Conservation (phyloP, 768 basidiomycete species). For the Pisolithus sp. region DNA sequence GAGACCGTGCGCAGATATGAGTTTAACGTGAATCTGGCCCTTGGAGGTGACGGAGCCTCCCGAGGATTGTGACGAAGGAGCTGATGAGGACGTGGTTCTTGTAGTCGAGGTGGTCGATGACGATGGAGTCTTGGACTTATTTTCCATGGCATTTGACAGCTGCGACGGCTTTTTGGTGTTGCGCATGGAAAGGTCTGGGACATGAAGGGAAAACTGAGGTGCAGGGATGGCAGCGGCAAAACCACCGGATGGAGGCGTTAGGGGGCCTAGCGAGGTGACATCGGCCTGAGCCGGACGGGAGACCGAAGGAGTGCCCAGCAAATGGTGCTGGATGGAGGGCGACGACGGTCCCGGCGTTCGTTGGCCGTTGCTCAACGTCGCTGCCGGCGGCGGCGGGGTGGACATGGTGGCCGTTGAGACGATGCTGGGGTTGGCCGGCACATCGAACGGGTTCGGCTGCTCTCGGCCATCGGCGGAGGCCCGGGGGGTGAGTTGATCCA, state of each 20-base stretch:
- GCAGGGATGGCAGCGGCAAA: conserved; percentile 50
- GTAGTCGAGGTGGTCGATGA: conserved; percentile 34
- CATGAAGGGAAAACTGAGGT: conserved; percentile 72
- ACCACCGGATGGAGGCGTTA: conserved; percentile 41
- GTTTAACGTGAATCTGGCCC: conserved; percentile 91
- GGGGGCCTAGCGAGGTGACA: conserved; percentile 39
- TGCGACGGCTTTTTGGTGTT: conserved; percentile 39
- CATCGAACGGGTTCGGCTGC: conserved; percentile 60
- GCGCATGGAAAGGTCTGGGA: conserved; percentile 79
- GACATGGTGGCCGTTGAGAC: conserved; percentile 9
- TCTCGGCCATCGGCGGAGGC: conserved; percentile 37
- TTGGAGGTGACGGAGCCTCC: conserved; percentile 34
- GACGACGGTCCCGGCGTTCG: conserved; percentile 9
- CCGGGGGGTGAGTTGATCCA: conserved; percentile 59
- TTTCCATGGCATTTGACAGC: conserved; percentile 28
- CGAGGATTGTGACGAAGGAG: conserved; percentile 21
- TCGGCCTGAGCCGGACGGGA: conserved; percentile 23
- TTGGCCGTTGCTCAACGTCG: conserved; percentile 2
- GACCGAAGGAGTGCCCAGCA: conserved; percentile 19
- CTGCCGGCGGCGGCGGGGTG: conserved; percentile 8
- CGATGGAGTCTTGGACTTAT: conserved; percentile 34
- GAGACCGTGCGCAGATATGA: conserved; percentile 85
- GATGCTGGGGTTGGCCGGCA: conserved; percentile 23
- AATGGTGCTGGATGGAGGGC: conserved; percentile 26
- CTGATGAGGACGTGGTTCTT: conserved; percentile 20